phyloP scores from a whole-genome alignment of 768 basidiomycete species.

The Cyclocybe aegerita region DNA sequence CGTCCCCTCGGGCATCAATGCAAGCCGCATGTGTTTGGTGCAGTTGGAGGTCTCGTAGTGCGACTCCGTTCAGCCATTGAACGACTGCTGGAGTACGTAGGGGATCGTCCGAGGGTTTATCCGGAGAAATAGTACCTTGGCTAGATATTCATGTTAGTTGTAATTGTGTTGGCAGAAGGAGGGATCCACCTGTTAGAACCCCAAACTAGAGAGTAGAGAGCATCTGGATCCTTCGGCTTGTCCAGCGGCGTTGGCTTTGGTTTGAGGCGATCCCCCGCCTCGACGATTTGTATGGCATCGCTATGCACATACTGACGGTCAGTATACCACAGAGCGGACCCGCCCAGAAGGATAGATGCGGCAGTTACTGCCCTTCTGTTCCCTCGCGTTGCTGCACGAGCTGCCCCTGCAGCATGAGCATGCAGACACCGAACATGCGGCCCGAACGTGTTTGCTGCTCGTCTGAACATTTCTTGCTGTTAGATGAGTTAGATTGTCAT shows the following conservation, averaged over 20 bases:
- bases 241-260: slow-evolving; percentile 6
- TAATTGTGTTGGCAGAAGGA: slow-evolving; percentile 2
- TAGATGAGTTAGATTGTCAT: neutral
- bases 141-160: slow-evolving; percentile 27
- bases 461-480: slow-evolving; percentile 26
- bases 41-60: slow-evolving; percentile 71
- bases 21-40: slow-evolving; percentile 70
- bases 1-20: slow-evolving; percentile 76
- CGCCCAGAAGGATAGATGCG: slow-evolving; percentile 29
- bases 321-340: slow-evolving; percentile 39
- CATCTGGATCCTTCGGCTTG: slow-evolving; percentile 23
- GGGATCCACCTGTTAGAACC: slow-evolving; percentile 64
- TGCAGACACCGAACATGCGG: slow-evolving; percentile 24
- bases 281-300: slow-evolving; percentile 18
- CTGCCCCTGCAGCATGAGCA: slow-evolving; percentile 19
- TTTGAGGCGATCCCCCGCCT: slow-evolving; percentile 1
- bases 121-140: slow-evolving; percentile 43
- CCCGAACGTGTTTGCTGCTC: slow-evolving; percentile 19
- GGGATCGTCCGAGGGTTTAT: slow-evolving; percentile 32
- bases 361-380: slow-evolving; percentile 14
- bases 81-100: slow-evolving; percentile 51
- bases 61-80: slow-evolving; percentile 63
- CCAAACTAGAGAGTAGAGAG: slow-evolving; percentile 60
- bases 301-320: slow-evolving; percentile 30
- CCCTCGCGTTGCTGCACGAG: slow-evolving; percentile 8